These are phyloP conservation scores for Trifolium repens DNA, from an alignment of 306 rosid genomes.

Conservation along the genomic window DNA sequence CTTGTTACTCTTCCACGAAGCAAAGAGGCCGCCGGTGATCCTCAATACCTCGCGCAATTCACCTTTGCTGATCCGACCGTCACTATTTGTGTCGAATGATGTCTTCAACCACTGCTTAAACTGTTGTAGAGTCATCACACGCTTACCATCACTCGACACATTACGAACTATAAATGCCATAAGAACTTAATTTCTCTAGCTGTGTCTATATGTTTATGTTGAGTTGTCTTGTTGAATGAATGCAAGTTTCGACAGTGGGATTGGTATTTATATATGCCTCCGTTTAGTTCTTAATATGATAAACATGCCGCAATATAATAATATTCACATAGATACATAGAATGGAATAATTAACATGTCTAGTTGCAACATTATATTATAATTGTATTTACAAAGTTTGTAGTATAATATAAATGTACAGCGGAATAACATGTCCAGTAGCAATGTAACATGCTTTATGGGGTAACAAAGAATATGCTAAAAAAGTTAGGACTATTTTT, in stretches of 20 bases:
- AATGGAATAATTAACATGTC: constrained; percentile 6
- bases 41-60: constrained; percentile 35
- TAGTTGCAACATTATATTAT: neutral
- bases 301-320: constrained; percentile 8
- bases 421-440: constrained; percentile 15
- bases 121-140: constrained; percentile 37
- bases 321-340: neutral
- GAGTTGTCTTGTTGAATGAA: neutral
- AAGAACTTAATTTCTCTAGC: neutral
- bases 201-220: neutral
- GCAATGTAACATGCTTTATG: constrained; percentile 16
- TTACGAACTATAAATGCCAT: constrained; percentile 37
- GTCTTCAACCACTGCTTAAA: constrained; percentile 45
- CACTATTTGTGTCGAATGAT: constrained; percentile 34
- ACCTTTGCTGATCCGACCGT: constrained; percentile 35
- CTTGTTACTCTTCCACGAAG: constrained; percentile 26
- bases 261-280: neutral
- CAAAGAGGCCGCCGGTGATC: constrained; percentile 6
- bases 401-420: neutral
- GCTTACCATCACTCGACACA: constrained; percentile 36
- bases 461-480: neutral
- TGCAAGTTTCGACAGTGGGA: neutral
- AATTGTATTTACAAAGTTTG: neutral
- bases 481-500: no score
- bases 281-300: neutral